Evolutionary conservation across 257 asterid genomes (phyloP).

Genomic region (Anisodus acutangulus): DNA sequence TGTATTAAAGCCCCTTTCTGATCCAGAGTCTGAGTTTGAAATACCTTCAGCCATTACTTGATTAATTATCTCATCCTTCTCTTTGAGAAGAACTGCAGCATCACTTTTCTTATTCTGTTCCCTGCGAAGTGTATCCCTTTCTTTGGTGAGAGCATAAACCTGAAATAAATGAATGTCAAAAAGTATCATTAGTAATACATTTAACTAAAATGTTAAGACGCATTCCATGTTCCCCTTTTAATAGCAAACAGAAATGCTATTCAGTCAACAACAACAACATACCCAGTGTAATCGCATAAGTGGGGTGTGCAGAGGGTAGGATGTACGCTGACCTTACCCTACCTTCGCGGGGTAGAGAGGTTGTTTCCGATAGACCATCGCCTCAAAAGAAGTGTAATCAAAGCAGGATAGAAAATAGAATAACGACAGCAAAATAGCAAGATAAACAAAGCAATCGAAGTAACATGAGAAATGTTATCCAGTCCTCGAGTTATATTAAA

Average conservation of each 20-base stretch:
- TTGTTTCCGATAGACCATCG: too few relatives aligned
- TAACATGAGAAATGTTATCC: too few relatives aligned
- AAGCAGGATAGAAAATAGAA: too few relatives aligned
- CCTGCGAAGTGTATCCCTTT: conserved; percentile 90
- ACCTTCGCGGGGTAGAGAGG: too few relatives aligned
- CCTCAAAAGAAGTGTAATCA: too few relatives aligned
- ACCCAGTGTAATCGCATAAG: too few relatives aligned
- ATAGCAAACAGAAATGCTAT: background rate
- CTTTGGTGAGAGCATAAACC: conserved; percentile 89
- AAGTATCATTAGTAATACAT: conserved; percentile 22
- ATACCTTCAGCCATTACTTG: conserved; percentile 99
- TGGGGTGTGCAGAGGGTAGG: too few relatives aligned
- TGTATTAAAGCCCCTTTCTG: background rate
- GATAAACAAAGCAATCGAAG: too few relatives aligned
- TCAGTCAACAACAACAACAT: background rate
- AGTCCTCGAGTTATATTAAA: background rate
- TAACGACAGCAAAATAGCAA: too few relatives aligned
- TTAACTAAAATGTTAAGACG: background rate
- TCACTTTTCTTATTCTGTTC: conserved; percentile 87
- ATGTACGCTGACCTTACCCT: too few relatives aligned
- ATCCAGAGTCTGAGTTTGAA: conserved; percentile 22
- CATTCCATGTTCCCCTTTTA: conserved; percentile 13
- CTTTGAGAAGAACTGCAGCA: conserved; percentile 95
- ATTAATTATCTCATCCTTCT: conserved; percentile 88
- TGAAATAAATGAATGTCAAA: conserved; percentile 44